A percentile compares a stretch with the other conserved stretches of the same genome.
phyloP scores from a whole-genome alignment of 345 rosid genomes.

The Salix suchowensis region DNA sequence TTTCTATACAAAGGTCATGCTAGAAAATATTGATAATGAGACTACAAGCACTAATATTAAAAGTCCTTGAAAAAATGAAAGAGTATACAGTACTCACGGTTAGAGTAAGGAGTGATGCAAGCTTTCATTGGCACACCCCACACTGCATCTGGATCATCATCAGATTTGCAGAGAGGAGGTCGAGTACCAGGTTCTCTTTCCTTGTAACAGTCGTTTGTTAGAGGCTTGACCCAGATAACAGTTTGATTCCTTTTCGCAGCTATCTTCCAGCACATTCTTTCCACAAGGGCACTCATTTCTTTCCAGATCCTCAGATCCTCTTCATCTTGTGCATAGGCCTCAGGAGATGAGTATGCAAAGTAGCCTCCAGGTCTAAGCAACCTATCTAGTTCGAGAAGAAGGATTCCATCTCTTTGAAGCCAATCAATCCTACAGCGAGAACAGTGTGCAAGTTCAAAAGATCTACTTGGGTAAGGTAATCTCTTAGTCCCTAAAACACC shows the following conservation, averaged over 20 bases:
- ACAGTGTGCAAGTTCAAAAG: conserved; percentile 96
- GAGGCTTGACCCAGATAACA: conserved; percentile 93
- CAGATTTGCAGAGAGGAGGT: conserved; percentile 89
- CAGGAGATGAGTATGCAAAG: conserved; percentile 97
- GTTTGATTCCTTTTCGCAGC: conserved; percentile 92
- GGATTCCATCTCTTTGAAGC: conserved; percentile 98
- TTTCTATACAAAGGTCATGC: not conserved
- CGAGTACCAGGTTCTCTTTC: conserved; percentile 73
- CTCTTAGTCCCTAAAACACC: conserved; percentile 95
- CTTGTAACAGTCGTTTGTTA: conserved; percentile 82
- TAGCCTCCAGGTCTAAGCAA: conserved; percentile 97
- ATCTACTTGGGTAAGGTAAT: conserved; percentile 98
- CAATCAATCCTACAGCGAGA: conserved; percentile 98
- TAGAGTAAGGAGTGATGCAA: conserved; percentile 84
- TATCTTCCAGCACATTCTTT: conserved; percentile 92
- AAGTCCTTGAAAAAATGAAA: not conserved
- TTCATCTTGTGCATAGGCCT: conserved; percentile 96
- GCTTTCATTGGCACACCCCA: conserved; percentile 85
- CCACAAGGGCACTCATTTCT: conserved; percentile 89
- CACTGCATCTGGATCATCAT: conserved; percentile 86
- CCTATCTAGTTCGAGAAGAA: conserved; percentile 96
- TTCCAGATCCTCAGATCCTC: conserved; percentile 91
- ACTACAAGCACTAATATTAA: not conserved
- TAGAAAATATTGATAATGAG: not conserved
- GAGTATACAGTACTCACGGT: conserved; percentile 51